Conservation (phyloP, 1,284 basidiomycete genomes). For the Heterobasidion annosum region DNA sequence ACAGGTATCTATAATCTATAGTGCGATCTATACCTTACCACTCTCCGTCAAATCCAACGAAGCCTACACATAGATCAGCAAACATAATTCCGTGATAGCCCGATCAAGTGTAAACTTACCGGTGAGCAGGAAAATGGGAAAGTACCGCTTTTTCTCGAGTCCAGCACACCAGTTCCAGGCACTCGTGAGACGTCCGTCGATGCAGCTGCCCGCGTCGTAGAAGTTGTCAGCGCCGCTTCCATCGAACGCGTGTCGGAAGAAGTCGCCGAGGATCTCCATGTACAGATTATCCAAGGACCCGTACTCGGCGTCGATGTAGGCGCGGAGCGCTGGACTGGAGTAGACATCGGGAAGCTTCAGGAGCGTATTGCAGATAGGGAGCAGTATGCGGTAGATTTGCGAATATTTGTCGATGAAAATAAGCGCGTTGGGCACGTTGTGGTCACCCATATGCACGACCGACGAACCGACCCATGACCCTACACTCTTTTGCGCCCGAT, state of each 20-base stretch:
- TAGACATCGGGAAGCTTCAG: conserved; percentile 57
- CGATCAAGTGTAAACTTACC: conserved; percentile 33
- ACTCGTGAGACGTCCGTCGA: conserved; percentile 63
- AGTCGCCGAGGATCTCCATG: conserved; percentile 67
- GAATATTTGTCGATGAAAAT: conserved; percentile 85
- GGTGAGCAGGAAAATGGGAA: conserved; percentile 66
- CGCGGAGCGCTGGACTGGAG: conserved; percentile 54
- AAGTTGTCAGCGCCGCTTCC: conserved; percentile 77
- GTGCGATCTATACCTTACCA: conserved; percentile 36
- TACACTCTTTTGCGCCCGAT: conserved; percentile 69
- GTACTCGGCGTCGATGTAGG: conserved; percentile 75
- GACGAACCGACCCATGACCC: conserved; percentile 69
- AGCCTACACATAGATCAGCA: conserved; percentile 34
- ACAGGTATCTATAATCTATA: not conserved
- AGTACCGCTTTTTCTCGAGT: conserved; percentile 76
- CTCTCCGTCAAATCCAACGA: conserved; percentile 76
- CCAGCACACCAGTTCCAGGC: conserved; percentile 83
- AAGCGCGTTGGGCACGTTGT: conserved; percentile 81
- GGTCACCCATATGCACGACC: conserved; percentile 58
- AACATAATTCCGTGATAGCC: not conserved
- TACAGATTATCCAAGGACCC: conserved; percentile 60
- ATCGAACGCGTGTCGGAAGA: conserved; percentile 79
- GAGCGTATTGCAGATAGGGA: conserved; percentile 74
- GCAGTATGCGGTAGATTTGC: conserved; percentile 77
- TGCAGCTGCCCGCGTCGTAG: conserved; percentile 64